phyloP scores from a whole-genome alignment of 2,329 filamentous ascomycete species.

The Stagonosporopsis chrysanthemi region DNA sequence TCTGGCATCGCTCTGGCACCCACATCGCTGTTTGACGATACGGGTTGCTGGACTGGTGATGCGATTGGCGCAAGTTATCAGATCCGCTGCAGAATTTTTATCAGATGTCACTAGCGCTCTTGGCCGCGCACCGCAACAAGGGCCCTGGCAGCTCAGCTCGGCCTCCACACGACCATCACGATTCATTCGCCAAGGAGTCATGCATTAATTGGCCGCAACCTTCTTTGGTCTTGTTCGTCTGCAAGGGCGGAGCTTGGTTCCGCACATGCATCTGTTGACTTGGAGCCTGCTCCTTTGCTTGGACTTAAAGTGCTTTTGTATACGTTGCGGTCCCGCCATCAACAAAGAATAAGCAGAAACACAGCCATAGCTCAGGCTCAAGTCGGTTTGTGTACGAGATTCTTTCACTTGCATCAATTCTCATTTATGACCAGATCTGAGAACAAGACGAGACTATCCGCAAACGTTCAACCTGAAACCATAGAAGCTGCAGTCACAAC shows the following conservation, averaged over 20 bases:
- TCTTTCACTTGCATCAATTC: neutral
- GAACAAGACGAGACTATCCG: too few relatives aligned
- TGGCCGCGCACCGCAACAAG: slow-evolving; percentile 6
- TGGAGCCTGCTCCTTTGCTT: neutral
- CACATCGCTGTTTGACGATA: slow-evolving; percentile 15
- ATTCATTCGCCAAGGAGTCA: slow-evolving; percentile 1
- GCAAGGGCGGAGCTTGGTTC: slow-evolving; percentile 1
- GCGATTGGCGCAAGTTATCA: slow-evolving; percentile 24
- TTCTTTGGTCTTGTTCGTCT: slow-evolving; percentile 6
- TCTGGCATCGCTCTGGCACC: neutral
- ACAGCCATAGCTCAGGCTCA: neutral
- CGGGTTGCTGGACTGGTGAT: neutral
- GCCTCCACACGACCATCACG: slow-evolving; percentile 3
- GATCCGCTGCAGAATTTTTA: slow-evolving; percentile 31
- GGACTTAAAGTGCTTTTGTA: neutral
- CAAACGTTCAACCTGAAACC: too few relatives aligned
- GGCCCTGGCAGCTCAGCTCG: neutral
- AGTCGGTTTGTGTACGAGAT: neutral
- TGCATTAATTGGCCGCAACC: slow-evolving; percentile 4
- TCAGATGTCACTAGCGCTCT: slow-evolving; percentile 29
- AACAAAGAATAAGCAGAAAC: neutral
- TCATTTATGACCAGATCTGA: neutral
- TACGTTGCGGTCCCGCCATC: neutral
- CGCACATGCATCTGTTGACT: slow-evolving; percentile 11
- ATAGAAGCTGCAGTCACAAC: too few relatives aligned